Evolutionary conservation across 2,329 filamentous ascomycete genomes (phyloP), one percentile per base, ranked within the genome.

Genomic region (Metarhizium anisopliae): DNA sequence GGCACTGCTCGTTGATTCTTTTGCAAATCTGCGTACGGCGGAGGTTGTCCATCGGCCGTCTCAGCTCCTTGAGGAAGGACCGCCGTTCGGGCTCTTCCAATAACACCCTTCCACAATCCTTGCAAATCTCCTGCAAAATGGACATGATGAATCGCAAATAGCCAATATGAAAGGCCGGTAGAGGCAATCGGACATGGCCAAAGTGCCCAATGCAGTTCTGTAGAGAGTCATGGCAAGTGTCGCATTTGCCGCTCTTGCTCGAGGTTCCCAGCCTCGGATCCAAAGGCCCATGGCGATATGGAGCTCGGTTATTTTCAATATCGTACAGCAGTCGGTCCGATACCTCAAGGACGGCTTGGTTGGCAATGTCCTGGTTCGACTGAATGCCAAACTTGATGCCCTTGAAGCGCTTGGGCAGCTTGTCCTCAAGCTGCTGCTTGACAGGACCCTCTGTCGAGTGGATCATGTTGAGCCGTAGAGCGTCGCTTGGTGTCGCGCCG

Each of bases 251-350:
- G 3, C 76, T 81, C 72, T 97, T 97, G 68, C 84, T 90, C 16
- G 92, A 96, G 3, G 90, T 94, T 61, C 92, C 92, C 76, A 99
- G 82, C 67, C 89, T 89, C 59, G 83, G 80, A 72, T 99, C 94
- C 60, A 97, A 83, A 47, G 93, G 90, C 49, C 94, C 94, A 77
- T 97, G 83, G 57, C 81, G 77, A 57, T 88, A 90, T 18, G 91
- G 84, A 53, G 81, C 82, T 67, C 91, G 85, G 66, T 86, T 86
- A 66, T 86, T 86, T 63, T 89, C 85, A 63, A 96, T 83, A 70
- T 99, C 91, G 77, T 96, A 99, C 59, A 97, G 85, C 70, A 92
- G 86, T 65, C 91, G 85, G 70, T 96, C 89, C n/a, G 90, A 95
- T 56, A 99, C 87, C 72, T 96, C 91, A 62, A 97, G 82, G 56